These are phyloP conservation scores for Diaporthe citri DNA, from an alignment of 2,329 filamentous ascomycete genomes.

Conservation along the genomic window DNA sequence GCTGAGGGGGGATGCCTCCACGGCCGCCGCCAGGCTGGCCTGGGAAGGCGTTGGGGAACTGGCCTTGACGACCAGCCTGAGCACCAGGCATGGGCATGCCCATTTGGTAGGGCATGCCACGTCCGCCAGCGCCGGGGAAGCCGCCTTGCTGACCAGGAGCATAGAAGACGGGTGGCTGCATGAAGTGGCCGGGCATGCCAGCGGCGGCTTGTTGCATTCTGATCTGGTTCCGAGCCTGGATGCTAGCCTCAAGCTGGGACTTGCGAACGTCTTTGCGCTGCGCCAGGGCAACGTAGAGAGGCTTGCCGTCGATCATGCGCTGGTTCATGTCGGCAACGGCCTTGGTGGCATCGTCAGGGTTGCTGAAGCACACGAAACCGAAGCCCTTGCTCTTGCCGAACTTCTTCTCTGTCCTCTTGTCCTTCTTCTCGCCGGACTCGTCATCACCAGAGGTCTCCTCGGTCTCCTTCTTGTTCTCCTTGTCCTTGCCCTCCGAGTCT, in stretches of 20 bases:
- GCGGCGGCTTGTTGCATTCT: constrained; percentile 98
- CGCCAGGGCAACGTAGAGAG: constrained; percentile 95
- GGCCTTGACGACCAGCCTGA: constrained; percentile 85
- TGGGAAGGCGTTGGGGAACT: constrained; percentile 85
- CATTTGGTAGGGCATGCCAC: constrained; percentile 76
- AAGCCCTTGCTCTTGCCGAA: constrained; percentile 99
- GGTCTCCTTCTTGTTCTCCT: constrained; percentile 63
- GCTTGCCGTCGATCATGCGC: constrained; percentile 97
- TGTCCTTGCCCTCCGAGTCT: constrained; percentile 64
- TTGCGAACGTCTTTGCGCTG: constrained; percentile 99
- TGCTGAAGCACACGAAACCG: constrained; percentile 99
- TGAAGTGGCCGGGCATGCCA: constrained; percentile 75
- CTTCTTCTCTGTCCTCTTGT: constrained; percentile 72
- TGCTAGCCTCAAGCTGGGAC: constrained; percentile 98
- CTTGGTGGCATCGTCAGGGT: constrained; percentile 98
- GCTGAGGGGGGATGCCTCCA: constrained; percentile 84
- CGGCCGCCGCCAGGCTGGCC: constrained; percentile 85
- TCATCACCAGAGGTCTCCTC: constrained; percentile 59
- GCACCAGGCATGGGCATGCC: constrained; percentile 77
- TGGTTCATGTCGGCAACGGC: constrained; percentile 99
- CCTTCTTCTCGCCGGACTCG: constrained; percentile 70
- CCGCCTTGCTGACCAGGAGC: constrained; percentile 83
- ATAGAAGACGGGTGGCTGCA: constrained; percentile 94
- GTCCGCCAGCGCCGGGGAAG: constrained; percentile 72
- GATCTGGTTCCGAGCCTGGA: constrained; percentile 98